Evolutionary conservation across 1,284 basidiomycete species (phyloP).

Genomic region (Apiotrichum domesticum): DNA sequence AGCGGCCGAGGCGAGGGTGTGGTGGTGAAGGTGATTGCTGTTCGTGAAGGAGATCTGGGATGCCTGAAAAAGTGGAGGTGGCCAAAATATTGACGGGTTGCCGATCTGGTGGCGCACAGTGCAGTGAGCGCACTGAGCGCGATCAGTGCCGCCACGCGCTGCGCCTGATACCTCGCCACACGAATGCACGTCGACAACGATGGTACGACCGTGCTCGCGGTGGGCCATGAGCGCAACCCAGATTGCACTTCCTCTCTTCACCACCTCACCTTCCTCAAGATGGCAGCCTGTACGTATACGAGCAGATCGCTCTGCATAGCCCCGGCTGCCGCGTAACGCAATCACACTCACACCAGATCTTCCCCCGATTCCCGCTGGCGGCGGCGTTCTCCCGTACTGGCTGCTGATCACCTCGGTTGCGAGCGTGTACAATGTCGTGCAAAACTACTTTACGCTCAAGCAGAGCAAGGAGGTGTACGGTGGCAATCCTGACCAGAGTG

Average conservation of each 20-base stretch:
- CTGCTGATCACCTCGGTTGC: slow-evolving; percentile 69
- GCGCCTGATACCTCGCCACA: too few relatives aligned
- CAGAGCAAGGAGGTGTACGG: slow-evolving; percentile 73
- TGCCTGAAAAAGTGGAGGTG: neutral
- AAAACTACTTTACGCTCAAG: slow-evolving; percentile 71
- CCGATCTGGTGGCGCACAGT: too few relatives aligned
- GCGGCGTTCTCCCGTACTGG: slow-evolving; percentile 77
- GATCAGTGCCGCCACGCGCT: too few relatives aligned
- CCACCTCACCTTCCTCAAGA: neutral
- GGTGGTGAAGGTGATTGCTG: too few relatives aligned
- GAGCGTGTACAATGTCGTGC: slow-evolving; percentile 75
- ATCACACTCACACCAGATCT: slow-evolving; percentile 16
- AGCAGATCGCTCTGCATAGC: too few relatives aligned
- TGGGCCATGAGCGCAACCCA: too few relatives aligned
- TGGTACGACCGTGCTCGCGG: too few relatives aligned
- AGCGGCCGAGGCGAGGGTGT: too few relatives aligned
- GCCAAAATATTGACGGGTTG: neutral
- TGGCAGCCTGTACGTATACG: neutral
- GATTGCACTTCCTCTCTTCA: neutral
- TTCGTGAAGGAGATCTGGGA: too few relatives aligned
- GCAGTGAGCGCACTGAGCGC: too few relatives aligned
- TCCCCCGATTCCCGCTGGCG: slow-evolving; percentile 22
- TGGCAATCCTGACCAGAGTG: slow-evolving; percentile 52
- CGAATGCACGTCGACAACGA: neutral
- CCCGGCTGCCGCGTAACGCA: too few relatives aligned